These are phyloP conservation scores for Acarospora socialis DNA, from an alignment of 2,329 filamentous ascomycete genomes.

Conservation along the genomic window DNA sequence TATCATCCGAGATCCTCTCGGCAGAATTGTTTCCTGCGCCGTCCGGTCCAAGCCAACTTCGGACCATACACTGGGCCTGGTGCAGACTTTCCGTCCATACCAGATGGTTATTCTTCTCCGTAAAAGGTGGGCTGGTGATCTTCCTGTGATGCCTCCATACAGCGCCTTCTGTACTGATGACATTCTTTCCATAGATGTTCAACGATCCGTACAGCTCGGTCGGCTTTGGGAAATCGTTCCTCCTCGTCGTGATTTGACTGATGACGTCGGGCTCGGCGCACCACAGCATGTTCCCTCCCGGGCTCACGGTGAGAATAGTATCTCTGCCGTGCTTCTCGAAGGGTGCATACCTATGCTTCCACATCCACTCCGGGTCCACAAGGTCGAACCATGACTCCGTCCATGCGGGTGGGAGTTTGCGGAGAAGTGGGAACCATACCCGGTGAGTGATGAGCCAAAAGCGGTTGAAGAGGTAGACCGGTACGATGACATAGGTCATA, in stretches of 20 bases:
- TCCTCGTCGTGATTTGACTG: conserved; percentile 48
- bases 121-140: conserved; percentile 56
- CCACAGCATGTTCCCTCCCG: conserved; percentile 38
- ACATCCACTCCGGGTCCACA: conserved; percentile 15
- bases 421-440: conserved; percentile 31
- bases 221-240: conserved; percentile 60
- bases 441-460: conserved; percentile 33
- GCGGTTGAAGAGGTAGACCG: conserved; percentile 24
- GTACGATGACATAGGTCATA: conserved; percentile 17
- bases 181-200: conserved; percentile 55
- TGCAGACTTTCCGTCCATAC: conserved; percentile 49
- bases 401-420: conserved; percentile 27
- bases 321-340: conserved; percentile 47
- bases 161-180: conserved; percentile 54
- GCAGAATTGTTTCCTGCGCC: conserved; percentile 35
- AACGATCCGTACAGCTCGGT: conserved; percentile 44
- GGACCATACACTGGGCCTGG: conserved; percentile 50
- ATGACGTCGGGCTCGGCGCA: conserved; percentile 52
- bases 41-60: conserved; percentile 38
- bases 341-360: conserved; percentile 20
- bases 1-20: conserved; percentile 44
- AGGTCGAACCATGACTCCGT: conserved; percentile 32
- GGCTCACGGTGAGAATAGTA: conserved; percentile 49
- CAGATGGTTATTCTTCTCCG: conserved; percentile 57
- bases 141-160: conserved; percentile 62